Evolutionary conservation across 148 eudicot genomes (phyloP).

Genomic region (Rhododendron vialii): DNA sequence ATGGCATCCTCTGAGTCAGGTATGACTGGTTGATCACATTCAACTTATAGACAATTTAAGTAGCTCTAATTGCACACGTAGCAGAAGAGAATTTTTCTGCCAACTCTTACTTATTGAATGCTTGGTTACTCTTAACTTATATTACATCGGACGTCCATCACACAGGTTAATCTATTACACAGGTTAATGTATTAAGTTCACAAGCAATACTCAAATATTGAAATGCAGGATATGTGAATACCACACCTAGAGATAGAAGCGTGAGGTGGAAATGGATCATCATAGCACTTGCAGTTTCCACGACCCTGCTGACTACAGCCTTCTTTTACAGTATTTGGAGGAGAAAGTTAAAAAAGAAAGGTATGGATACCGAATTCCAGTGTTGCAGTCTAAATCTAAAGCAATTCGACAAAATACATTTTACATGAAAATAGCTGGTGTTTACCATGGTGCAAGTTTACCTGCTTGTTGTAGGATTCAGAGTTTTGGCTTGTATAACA

Average conservation of each 20-base stretch:
- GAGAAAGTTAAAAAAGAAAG: background rate
- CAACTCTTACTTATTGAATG: background rate
- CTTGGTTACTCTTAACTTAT: background rate
- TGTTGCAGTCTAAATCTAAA: background rate
- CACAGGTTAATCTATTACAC: background rate
- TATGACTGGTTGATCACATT: background rate
- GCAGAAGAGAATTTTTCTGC: background rate
- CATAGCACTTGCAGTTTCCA: background rate
- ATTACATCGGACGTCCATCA: background rate
- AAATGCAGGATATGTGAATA: background rate
- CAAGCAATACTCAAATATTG: background rate
- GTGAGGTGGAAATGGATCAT: background rate
- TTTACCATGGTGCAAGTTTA: background rate
- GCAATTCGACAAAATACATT: background rate
- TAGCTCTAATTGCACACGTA: background rate
- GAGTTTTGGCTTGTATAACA: background rate
- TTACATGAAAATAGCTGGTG: background rate
- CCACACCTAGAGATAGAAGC: background rate
- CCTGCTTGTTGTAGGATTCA: background rate
- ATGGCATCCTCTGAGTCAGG: constrained; percentile 34
- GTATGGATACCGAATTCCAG: background rate
- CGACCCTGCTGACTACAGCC: background rate
- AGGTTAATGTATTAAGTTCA: background rate
- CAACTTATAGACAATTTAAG: background rate
- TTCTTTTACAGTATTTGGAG: background rate